Conservation (phyloP, 306 rosid genomes). For the Prunus campanulata region DNA sequence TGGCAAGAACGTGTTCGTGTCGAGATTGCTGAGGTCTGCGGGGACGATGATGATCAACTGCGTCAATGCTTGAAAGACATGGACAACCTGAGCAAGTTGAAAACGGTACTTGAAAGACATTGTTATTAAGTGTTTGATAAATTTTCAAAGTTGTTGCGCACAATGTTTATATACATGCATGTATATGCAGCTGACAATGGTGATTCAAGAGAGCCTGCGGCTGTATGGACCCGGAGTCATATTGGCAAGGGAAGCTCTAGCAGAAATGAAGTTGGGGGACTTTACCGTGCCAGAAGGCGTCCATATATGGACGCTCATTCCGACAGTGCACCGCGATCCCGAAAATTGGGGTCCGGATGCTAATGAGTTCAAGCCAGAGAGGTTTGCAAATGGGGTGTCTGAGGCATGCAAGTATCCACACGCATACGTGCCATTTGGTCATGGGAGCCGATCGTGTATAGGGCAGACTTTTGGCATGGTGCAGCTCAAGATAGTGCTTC, state of each 20-base stretch:
- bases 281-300: background rate
- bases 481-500: slow-evolving; percentile 11
- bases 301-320: background rate
- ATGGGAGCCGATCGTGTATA: slow-evolving; percentile 9
- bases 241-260: background rate
- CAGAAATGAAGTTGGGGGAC: background rate
- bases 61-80: background rate
- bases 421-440: slow-evolving; percentile 16
- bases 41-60: background rate
- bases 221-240: background rate
- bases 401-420: slow-evolving; percentile 17
- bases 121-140: background rate
- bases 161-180: background rate
- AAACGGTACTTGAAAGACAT: slow-evolving; percentile 1
- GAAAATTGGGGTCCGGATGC: slow-evolving; percentile 16
- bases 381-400: slow-evolving; percentile 15
- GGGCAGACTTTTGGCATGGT: slow-evolving; percentile 14
- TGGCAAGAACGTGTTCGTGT: slow-evolving; percentile 18
- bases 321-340: slow-evolving; percentile 10
- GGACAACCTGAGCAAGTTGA: slow-evolving; percentile 3
- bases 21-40: slow-evolving; percentile 7
- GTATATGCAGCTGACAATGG: slow-evolving; percentile 7
- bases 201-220: slow-evolving; percentile 1
- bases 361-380: slow-evolving; percentile 18
- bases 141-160: background rate